Evolutionary conservation across 306 rosid genomes (phyloP), one percentile per base, ranked within the genome.

Genomic region (Castanopsis chinensis): DNA sequence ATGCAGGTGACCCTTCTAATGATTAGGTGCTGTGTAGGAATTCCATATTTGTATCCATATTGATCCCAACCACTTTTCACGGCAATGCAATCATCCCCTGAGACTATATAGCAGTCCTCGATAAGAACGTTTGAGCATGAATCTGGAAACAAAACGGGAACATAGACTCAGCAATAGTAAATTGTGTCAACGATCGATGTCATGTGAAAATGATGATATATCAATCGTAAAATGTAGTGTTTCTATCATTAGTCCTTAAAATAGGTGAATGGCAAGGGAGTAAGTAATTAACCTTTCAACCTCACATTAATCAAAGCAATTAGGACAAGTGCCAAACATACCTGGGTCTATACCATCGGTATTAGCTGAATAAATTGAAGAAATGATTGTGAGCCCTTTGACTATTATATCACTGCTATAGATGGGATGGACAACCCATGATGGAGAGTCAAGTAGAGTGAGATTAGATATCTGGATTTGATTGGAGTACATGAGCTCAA

Each of bases 51-150:
- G 72, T 86, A 85, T 27, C 97, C 97, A 76, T 85, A 86, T 49
- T 85, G 74, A 52, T 91, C 94, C 92, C 92, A 92, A 6, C 97
- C 94, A 73, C 97, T 92, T 82, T 92, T 91, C 7, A 91, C 82
- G 0, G 94, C 90, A 1, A 89, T 28, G 58, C 96, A 93, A 69
- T 91, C 96, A 25, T 91, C 97, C 2, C 94, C 96, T 1, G 97
- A 93, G 25, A 88, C 92, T 1, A 94, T 88, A 84, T 41, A 88
- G 82, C 90, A 81, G 68, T 92, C 98, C 76, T 94, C 85, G 19
- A 91, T 89, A 61, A 21, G 74, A 0, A 55, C 74, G 67, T 87
- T 82, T 12, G 83, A 69, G 51, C 90, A 89, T 19, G 98, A 94
- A 85, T 94, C 98, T 91, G 84, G 21, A 9, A 21, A n/a, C 10